phyloP scores from a whole-genome alignment of 2,329 filamentous ascomycete species.

The Colletotrichum sp. region DNA sequence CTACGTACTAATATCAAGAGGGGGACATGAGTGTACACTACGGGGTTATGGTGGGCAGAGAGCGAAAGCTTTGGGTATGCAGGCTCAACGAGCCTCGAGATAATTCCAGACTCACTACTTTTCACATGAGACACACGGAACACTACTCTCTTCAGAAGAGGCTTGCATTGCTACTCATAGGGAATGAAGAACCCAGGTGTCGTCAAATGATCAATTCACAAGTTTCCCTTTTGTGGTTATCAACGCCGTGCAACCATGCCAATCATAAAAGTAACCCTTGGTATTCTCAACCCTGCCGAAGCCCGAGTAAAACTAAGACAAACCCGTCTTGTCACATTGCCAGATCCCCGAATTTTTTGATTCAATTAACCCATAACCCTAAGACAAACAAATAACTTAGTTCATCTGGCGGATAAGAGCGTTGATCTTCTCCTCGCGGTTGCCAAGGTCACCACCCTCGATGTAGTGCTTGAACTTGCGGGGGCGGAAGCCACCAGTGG shows the following conservation, averaged over 20 bases:
- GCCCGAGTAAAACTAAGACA: constrained; percentile 30
- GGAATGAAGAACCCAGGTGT: constrained; percentile 10
- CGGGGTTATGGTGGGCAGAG: not conserved
- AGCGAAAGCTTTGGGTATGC: not conserved
- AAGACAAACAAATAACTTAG: constrained; percentile 55
- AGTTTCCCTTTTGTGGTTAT: constrained; percentile 29
- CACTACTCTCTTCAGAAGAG: constrained; percentile 2
- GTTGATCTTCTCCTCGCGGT: constrained; percentile 99
- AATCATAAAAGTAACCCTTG: constrained; percentile 22
- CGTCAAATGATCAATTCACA: constrained; percentile 35
- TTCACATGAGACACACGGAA: not conserved
- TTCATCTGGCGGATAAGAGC: constrained; percentile 97
- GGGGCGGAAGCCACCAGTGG: constrained; percentile 92
- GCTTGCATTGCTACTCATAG: constrained; percentile 21
- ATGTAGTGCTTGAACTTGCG: constrained; percentile 99
- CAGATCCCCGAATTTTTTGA: constrained; percentile 29
- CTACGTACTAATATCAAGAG: not conserved
- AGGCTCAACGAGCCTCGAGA: not conserved
- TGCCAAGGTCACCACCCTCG: constrained; percentile 97
- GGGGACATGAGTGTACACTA: not conserved
- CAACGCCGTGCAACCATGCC: constrained; percentile 40
- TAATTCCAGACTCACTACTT: not conserved
- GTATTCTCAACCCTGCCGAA: constrained; percentile 24
- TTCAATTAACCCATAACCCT: not conserved
- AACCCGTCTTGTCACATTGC: not conserved